These are phyloP conservation scores for Amanita phalloides DNA, from an alignment of 768 basidiomycete species.

Conservation along the genomic window DNA sequence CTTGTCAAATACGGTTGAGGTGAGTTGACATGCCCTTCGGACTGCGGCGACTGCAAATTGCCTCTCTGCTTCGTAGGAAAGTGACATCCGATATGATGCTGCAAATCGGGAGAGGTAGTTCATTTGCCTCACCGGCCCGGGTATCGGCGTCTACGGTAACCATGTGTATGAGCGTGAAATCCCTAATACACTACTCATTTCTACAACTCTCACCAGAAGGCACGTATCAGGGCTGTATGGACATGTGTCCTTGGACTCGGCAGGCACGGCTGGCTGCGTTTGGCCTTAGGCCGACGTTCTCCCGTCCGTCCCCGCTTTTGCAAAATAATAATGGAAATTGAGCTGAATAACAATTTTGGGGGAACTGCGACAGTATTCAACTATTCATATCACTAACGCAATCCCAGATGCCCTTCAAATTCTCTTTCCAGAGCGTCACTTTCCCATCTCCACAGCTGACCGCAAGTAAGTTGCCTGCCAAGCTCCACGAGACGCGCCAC, in stretches of 20 bases:
- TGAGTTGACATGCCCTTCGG: conserved; percentile 74
- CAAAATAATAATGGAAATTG: no score
- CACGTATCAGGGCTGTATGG: no score
- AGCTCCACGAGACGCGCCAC: conserved; percentile 98
- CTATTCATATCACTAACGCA: conserved; percentile 93
- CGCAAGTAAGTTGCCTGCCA: conserved; percentile 91
- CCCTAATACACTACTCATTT: no score
- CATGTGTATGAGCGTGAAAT: no score
- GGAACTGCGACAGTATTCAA: conserved; percentile 21
- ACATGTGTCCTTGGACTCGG: no score
- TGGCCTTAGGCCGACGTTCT: no score
- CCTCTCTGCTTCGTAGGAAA: conserved; percentile 54
- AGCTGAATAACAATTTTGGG: no score
- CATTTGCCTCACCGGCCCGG: not conserved
- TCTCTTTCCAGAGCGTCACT: conserved; percentile 98
- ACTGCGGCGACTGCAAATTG: conserved; percentile 82
- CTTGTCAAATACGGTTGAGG: conserved; percentile 76
- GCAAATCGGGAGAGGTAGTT: conserved; percentile 1
- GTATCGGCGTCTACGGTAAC: no score
- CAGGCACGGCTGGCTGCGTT: no score
- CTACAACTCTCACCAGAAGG: no score
- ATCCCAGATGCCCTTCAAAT: conserved; percentile 90
- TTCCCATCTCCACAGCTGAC: conserved; percentile 98
- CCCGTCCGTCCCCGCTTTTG: no score
- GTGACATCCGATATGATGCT: conserved; percentile 32